phyloP scores from a whole-genome alignment of 2,329 filamentous ascomycete species.

The Colletotrichum sansevieriae region DNA sequence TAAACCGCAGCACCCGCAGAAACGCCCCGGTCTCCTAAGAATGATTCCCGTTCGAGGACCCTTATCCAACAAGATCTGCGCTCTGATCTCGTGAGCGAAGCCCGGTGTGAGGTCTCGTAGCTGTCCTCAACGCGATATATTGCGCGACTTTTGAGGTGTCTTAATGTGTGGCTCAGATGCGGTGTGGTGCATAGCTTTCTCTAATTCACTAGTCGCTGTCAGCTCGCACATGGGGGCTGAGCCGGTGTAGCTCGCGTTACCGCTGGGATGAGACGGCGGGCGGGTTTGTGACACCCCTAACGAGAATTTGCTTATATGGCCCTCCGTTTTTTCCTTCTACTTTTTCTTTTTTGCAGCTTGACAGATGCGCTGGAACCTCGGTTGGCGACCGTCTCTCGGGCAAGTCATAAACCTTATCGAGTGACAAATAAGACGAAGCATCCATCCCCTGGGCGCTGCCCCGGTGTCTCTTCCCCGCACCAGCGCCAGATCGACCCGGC shows the following conservation, averaged over 20 bases:
- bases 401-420: background rate
- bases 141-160: constrained; percentile 31
- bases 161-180: constrained; percentile 29
- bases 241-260: constrained; percentile 23
- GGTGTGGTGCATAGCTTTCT: background rate
- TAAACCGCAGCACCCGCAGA: constrained; percentile 1
- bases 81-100: background rate
- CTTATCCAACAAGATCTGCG: background rate
- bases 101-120: background rate
- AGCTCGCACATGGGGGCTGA: constrained; percentile 30
- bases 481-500: constrained; percentile 34
- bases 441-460: background rate
- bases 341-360: constrained; percentile 1
- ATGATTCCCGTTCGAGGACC: background rate
- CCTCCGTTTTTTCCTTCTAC: too few species aligned
- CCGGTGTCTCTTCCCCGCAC: background rate
- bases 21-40: background rate
- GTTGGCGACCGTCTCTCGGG: background rate
- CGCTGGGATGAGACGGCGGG: constrained; percentile 7
- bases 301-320: too few species aligned
- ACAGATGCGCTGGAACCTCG: constrained; percentile 14
- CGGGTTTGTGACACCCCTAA: background rate
- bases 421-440: constrained; percentile 28
- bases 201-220: background rate
- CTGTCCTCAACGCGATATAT: background rate